Evolutionary conservation across 306 rosid genomes (phyloP).

Genomic region (Sicyos edulis): DNA sequence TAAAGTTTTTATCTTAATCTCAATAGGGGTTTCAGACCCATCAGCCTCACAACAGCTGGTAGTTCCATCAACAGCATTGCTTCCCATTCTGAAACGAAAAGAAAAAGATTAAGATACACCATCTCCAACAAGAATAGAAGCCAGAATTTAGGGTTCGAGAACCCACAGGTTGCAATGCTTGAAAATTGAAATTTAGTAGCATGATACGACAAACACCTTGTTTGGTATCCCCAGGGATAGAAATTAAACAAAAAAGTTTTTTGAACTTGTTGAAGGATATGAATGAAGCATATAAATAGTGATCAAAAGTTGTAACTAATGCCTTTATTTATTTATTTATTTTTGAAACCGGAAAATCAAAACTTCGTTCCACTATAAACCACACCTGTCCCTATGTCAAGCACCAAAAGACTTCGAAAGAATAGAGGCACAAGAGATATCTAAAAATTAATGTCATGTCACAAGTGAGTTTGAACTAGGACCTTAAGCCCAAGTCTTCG

Average conservation of each 20-base stretch:
- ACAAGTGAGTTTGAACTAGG: too few species aligned
- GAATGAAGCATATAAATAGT: neutral
- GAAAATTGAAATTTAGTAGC: neutral
- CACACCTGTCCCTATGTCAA: too few species aligned
- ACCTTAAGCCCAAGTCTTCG: too few species aligned
- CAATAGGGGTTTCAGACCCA: constrained; percentile 66
- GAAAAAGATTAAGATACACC: neutral
- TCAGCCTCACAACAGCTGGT: constrained; percentile 34
- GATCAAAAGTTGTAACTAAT: neutral
- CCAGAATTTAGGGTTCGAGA: neutral
- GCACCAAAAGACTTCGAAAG: too few species aligned
- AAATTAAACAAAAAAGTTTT: neutral
- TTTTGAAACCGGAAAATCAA: too few species aligned
- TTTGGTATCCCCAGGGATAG: neutral
- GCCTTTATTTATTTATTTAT: too few species aligned
- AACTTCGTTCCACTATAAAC: too few species aligned
- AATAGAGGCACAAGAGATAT: too few species aligned
- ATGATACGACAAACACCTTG: neutral
- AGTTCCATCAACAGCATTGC: constrained; percentile 34
- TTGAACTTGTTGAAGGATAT: neutral
- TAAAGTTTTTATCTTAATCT: constrained; percentile 89
- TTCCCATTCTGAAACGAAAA: constrained; percentile 49
- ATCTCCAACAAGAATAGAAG: neutral
- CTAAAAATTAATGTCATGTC: too few species aligned
- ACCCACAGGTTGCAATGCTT: neutral